These are phyloP conservation scores for Trichoderma reesei DNA, from an alignment of 495 filamentous ascomycete species.

Conservation along the genomic window DNA sequence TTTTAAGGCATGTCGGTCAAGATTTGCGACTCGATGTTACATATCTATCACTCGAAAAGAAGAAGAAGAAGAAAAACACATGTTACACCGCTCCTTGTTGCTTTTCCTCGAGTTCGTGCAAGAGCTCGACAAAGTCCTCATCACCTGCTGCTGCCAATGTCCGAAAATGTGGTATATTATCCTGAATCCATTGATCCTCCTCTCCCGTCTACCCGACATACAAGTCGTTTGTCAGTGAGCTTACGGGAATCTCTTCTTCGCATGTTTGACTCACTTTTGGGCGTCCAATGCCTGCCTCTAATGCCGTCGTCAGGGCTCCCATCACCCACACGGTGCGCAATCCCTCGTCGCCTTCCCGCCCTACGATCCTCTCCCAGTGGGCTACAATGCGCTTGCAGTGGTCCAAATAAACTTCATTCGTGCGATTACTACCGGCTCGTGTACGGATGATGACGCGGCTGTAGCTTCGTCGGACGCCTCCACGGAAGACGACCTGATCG, in stretches of 20 bases:
- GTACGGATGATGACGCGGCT: conserved; percentile 22
- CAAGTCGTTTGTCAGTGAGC: background rate
- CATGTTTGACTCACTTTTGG: conserved; percentile 16
- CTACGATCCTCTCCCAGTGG: conserved; percentile 18
- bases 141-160: background rate
- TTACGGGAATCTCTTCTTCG: background rate
- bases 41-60: too few species aligned
- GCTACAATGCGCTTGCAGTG: conserved; percentile 14
- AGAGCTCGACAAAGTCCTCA: background rate
- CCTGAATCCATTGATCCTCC: background rate
- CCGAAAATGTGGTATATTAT: background rate
- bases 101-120: background rate
- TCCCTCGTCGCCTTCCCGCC: conserved; percentile 6
- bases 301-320: conserved; percentile 20
- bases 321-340: conserved; percentile 21
- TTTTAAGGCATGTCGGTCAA: too few species aligned
- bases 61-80: too few species aligned
- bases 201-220: background rate
- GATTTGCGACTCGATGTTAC: too few species aligned
- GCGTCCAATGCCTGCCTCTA: conserved; percentile 19
- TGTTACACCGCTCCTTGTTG: too few species aligned
- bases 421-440: conserved; percentile 17
- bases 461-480: conserved; percentile 15
- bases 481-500: conserved; percentile 18
- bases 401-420: conserved; percentile 15